Percentiles rank a stretch among this genome's conserved stretches.
These are phyloP conservation scores for Russula lepida DNA, from an alignment of 768 basidiomycete genomes.

Conservation along the genomic window DNA sequence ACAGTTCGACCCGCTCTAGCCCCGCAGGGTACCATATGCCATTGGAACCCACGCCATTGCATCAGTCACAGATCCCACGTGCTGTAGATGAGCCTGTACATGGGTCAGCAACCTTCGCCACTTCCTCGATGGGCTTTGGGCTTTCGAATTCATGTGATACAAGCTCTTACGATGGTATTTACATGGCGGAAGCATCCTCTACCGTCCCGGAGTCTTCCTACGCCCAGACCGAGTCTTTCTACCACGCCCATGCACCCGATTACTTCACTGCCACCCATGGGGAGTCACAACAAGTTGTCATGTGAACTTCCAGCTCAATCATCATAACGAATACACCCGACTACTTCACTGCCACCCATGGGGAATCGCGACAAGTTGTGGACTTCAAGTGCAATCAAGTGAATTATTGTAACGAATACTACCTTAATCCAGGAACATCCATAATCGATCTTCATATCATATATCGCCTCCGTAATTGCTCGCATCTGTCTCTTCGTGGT, in stretches of 20 bases:
- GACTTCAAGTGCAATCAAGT: background rate
- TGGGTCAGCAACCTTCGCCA: background rate
- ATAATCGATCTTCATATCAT: conserved; percentile 6
- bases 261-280: conserved; percentile 12
- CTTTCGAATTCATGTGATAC: conserved; percentile 11
- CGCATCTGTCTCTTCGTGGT: conserved; percentile 11
- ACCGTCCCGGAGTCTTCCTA: conserved; percentile 11
- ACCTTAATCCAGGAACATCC: conserved; percentile 7
- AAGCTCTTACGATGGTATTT: conserved; percentile 22
- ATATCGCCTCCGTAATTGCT: conserved; percentile 9
- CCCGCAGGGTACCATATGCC: conserved; percentile 47
- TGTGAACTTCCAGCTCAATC: too few species aligned
- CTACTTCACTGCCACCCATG: conserved; percentile 12
- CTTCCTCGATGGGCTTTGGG: conserved; percentile 15
- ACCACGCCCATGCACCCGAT: conserved; percentile 1
- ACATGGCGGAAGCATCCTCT: conserved; percentile 28
- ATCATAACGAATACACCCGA: background rate
- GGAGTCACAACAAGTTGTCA: conserved; percentile 20
- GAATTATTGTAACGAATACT: conserved; percentile 8
- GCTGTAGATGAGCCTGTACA: conserved; percentile 19
- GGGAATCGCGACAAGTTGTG: conserved; percentile 20
- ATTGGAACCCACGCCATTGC: conserved; percentile 23
- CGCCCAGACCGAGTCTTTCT: conserved; percentile 4
- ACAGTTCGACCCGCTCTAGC: conserved; percentile 29
- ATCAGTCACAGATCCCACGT: conserved; percentile 18